Conservation (phyloP, 2,329 filamentous ascomycete species). For the Rhynchosporium agropyri region DNA sequence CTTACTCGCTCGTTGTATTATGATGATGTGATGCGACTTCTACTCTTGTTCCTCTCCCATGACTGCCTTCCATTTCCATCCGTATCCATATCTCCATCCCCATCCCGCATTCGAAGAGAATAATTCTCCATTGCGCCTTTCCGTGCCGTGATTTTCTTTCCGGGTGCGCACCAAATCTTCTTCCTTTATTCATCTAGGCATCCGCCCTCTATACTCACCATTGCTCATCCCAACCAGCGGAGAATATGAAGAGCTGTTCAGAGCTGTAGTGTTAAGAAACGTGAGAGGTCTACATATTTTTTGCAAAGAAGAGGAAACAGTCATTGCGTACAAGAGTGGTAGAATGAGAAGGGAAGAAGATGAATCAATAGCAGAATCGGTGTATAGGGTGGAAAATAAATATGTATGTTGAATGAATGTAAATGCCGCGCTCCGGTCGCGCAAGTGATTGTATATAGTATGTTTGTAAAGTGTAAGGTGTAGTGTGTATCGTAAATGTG, state of each 20-base stretch:
- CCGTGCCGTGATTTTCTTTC: conserved; percentile 1
- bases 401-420: conserved; percentile 18
- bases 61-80: not conserved
- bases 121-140: conserved; percentile 11
- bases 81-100: not conserved
- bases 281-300: conserved; percentile 17
- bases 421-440: conserved; percentile 33
- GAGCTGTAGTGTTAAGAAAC: not conserved
- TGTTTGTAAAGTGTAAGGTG: conserved; percentile 2
- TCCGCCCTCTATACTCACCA: conserved; percentile 4
- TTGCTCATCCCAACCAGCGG: conserved; percentile 24
- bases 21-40: not conserved
- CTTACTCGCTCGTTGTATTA: conserved; percentile 8
- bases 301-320: conserved; percentile 1
- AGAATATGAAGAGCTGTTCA: conserved; percentile 18
- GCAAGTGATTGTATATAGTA: conserved; percentile 22
- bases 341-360: not conserved
- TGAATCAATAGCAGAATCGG: not conserved
- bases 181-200: not conserved
- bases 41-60: not conserved
- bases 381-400: not conserved
- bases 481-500: conserved; percentile 19
- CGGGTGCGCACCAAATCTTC: not conserved
- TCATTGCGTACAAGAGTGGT: no score
- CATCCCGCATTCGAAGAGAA: not conserved